Evolutionary conservation across 495 filamentous ascomycete genomes (phyloP), one percentile per base, ranked within the genome.

Genomic region (Clavariopsis aquatica): DNA sequence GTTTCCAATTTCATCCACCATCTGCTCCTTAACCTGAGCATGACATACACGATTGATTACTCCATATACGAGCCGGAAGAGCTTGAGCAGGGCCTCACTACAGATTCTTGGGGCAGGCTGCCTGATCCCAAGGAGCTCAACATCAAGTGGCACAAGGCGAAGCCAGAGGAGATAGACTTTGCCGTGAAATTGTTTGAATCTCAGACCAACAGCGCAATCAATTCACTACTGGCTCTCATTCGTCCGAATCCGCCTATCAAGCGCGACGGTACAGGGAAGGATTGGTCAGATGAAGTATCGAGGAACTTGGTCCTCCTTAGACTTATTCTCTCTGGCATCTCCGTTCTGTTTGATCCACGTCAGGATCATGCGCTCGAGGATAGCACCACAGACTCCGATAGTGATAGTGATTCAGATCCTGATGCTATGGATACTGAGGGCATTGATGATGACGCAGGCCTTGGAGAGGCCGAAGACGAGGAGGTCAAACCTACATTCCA

Each of bases 1-100:
- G 88, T 98, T 55, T 96, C 92, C 38, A 99, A 98, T 74, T 97
- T 93, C 75, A 91, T 98, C 34, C 94, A 99, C 75, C 94, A 99
- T 74, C 82, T 99, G n/a, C 78, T 99, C n/a, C 89, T 99, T 52
- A 98, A 97, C 72, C 79, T 96, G 20, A 98, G 93, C 2, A 86
- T 91, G 23, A 97, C 89, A 1, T 99, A 98, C 69, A 92, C 94
- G 3, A 83, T 89, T 31, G 94, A 99, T 71, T 91, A 89, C 71
- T 83, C 86, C 2, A 81, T 96, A 15, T 96, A 92, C 73, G 91
- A 97, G 73, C 82, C 87, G 45, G 81, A 83, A 2, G 83, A 83
- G 57, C 64, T 84, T 49, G 76, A 78, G 49, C 69, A 73, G 52
- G 86, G 85, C 13, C 75, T 88, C 49, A 82, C 85, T 51, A 81